A percentile compares a stretch with the other conserved stretches of the same genome.
phyloP scores from a whole-genome alignment of 352 stramenopile genomes.

The Phytophthora meadii region DNA sequence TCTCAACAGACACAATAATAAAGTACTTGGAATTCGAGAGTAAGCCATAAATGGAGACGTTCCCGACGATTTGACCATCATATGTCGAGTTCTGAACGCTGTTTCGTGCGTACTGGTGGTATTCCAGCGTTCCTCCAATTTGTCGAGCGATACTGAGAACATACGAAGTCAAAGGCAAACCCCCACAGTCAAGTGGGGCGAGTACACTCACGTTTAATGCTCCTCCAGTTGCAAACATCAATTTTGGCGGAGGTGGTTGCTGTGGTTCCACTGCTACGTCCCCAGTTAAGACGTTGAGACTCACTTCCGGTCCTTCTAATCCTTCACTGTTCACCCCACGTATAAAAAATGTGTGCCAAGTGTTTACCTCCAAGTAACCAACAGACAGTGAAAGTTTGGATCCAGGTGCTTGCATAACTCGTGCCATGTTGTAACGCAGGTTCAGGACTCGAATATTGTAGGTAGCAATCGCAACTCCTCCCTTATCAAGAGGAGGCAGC shows the following conservation, averaged over 20 bases:
- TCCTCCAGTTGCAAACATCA: conserved; percentile 55
- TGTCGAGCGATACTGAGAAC: conserved; percentile 40
- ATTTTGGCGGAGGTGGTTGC: conserved; percentile 27
- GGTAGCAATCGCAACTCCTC: conserved; percentile 30
- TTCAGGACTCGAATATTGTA: conserved; percentile 40
- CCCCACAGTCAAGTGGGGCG: conserved; percentile 50
- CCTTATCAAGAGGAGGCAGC: conserved; percentile 37
- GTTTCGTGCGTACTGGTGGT: conserved; percentile 16
- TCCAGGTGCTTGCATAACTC: conserved; percentile 16
- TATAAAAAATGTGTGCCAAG: conserved; percentile 39
- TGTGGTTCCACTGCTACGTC: conserved; percentile 12
- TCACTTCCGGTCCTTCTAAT: conserved; percentile 9
- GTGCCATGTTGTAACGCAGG: neutral
- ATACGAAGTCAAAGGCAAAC: conserved; percentile 31
- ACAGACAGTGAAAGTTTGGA: conserved; percentile 11
- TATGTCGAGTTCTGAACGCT: conserved; percentile 10
- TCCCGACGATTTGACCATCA: conserved; percentile 19
- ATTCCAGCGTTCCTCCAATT: conserved; percentile 21
- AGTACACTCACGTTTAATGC: conserved; percentile 45
- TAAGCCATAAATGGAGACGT: conserved; percentile 40
- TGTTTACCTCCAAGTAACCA: conserved; percentile 36
- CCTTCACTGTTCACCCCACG: conserved; percentile 35
- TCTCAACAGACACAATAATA: conserved; percentile 29
- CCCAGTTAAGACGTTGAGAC: conserved; percentile 20
- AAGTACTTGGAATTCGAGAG: conserved; percentile 47